These are phyloP conservation scores for Pseudogymnoascus sp. DNA, from an alignment of 2,329 filamentous ascomycete species.

Conservation along the genomic window DNA sequence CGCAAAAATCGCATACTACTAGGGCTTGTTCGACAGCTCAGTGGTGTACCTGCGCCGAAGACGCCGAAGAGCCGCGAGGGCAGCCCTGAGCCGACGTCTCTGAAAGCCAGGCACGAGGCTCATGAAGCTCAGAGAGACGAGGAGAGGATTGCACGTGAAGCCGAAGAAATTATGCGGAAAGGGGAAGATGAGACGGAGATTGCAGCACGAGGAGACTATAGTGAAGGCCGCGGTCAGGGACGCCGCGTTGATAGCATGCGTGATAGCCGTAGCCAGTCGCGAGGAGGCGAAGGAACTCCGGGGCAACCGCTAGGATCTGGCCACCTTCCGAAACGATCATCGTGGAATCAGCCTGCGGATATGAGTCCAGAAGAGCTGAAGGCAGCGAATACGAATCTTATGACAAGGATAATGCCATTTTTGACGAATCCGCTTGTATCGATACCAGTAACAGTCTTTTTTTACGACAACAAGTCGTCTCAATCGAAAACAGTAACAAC, in stretches of 20 bases:
- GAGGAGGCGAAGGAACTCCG: not conserved
- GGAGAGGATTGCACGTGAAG: slow-evolving; percentile 64
- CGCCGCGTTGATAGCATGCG: slow-evolving; percentile 29
- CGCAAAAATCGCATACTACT: slow-evolving; percentile 81
- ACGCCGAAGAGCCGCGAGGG: slow-evolving; percentile 21
- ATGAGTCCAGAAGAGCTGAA: slow-evolving; percentile 69
- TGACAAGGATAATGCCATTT: slow-evolving; percentile 82
- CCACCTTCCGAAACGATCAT: slow-evolving; percentile 35
- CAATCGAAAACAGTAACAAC: slow-evolving; percentile 79
- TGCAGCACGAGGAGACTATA: slow-evolving; percentile 65
- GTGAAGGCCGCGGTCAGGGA: slow-evolving; percentile 49
- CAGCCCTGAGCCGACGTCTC: slow-evolving; percentile 22
- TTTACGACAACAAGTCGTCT: slow-evolving; percentile 79
- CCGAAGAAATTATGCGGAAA: slow-evolving; percentile 63
- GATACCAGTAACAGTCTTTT: slow-evolving; percentile 81
- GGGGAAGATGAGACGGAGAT: slow-evolving; percentile 64
- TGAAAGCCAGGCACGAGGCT: slow-evolving; percentile 30
- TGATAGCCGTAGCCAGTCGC: slow-evolving; percentile 15
- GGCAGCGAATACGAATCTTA: slow-evolving; percentile 75
- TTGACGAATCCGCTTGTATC: slow-evolving; percentile 73
- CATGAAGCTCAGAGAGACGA: slow-evolving; percentile 45
- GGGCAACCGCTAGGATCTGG: slow-evolving; percentile 19
- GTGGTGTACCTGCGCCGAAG: slow-evolving; percentile 68
- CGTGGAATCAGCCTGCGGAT: slow-evolving; percentile 37
- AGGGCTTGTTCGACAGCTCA: slow-evolving; percentile 76